Percentiles rank a stretch among this genome's conserved stretches.
Conservation (phyloP, 1,284 basidiomycete genomes). For the Cryptococcus sp. region DNA sequence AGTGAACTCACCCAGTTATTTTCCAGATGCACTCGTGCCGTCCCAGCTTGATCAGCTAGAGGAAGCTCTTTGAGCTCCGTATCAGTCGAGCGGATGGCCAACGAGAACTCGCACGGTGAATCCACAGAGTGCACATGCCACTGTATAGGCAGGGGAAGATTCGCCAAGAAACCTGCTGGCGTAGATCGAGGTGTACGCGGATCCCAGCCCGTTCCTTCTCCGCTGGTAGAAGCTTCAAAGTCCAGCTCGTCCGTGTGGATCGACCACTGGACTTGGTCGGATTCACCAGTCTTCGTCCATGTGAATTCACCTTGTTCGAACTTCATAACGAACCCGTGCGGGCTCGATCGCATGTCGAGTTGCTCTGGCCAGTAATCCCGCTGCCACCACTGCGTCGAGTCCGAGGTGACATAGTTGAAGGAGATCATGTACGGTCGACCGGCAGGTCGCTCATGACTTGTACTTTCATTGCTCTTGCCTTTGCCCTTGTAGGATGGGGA, state of each 20-base stretch:
- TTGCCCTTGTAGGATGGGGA: slow-evolving; percentile 1
- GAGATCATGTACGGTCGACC: slow-evolving; percentile 23
- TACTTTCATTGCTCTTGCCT: too few relatives aligned
- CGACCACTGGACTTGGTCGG: slow-evolving; percentile 13
- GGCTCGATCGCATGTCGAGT: slow-evolving; percentile 10
- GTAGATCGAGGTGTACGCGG: slow-evolving; percentile 21
- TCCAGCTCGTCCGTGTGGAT: slow-evolving; percentile 14
- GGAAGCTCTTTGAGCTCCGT: neutral
- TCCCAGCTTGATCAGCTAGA: slow-evolving; percentile 5
- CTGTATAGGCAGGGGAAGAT: slow-evolving; percentile 32
- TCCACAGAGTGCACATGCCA: slow-evolving; percentile 36
- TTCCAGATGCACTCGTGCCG: slow-evolving; percentile 27
- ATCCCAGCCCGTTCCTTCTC: slow-evolving; percentile 15
- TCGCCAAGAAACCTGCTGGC: slow-evolving; percentile 27
- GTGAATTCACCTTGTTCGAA: slow-evolving; percentile 25
- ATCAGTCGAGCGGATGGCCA: neutral
- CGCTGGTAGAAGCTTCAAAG: slow-evolving; percentile 6
- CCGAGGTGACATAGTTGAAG: slow-evolving; percentile 25
- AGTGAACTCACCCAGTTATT: slow-evolving; percentile 31
- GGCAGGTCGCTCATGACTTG: too few relatives aligned
- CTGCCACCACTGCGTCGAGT: slow-evolving; percentile 16
- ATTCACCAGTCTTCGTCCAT: slow-evolving; percentile 7
- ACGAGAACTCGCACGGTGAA: slow-evolving; percentile 16
- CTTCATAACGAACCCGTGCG: slow-evolving; percentile 18
- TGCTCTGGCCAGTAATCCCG: slow-evolving; percentile 22